Base-by-base conservation (phyloP, 305 asterid genomes). In the Striga hermonthica region DNA sequence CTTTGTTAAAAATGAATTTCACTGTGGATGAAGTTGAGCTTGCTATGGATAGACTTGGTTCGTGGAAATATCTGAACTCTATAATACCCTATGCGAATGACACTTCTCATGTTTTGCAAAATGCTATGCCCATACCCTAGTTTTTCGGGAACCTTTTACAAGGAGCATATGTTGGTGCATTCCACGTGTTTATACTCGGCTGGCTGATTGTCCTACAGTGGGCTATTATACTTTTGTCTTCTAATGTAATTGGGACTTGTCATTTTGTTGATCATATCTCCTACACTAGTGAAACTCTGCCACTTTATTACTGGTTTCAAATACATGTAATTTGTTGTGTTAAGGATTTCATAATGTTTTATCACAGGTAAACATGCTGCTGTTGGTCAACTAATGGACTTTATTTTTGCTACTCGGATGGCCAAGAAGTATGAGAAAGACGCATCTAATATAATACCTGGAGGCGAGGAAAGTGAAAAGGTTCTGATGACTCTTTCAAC, bases 21-120 rank as follows among this genome's bases (percentile, higher is more conserved):
- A 69, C 96, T 57, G 60, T 71, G 62, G 82, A 75, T 68, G 98
- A 90, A 76, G 89, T 87, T 69, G 76, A 78, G 64, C 85, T 78
- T 80, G 95, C 97, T 48, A 72, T 92, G 76, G 79, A 78, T 70
- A 90, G 77, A 80, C 91, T 84, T 82, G 98, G 98, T 92, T 77
- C 10, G 96, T 83, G 65, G 72, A 57, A 60, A 40, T 49, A 5
- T 62, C 57, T 53, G 43, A 38, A 70, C 64, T 66, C 41, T 48
- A 49, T 15, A 68, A 68, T 66, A 66, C 52, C 76, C 67, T 62
- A 71, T 66, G 52, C 56, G 68, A 75, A 72, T 16, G 43, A 65
- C 1, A n/a, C n/a, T 76, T 74, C 58, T 41, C 64, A 48, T 76
- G 40, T 22, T 40, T 66, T 53, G 14, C 57, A 53, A 65, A 22